Conservation (phyloP, 768 basidiomycete species). For the Asterophora lycoperdoides region DNA sequence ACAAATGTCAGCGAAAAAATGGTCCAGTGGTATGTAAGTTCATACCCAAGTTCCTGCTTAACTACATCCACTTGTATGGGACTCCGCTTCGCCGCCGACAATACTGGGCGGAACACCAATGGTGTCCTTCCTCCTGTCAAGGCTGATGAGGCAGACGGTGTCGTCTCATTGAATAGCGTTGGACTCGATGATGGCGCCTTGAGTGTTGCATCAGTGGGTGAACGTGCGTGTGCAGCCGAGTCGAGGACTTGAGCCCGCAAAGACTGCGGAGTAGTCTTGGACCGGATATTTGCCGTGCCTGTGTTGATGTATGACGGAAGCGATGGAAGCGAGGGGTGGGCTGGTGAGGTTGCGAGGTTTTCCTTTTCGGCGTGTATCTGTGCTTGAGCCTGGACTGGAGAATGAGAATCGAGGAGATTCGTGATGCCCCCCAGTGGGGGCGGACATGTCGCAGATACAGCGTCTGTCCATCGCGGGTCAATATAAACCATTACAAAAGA, state of each 20-base stretch:
- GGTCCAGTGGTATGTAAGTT: no score
- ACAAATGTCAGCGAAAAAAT: no score
- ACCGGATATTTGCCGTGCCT: slow-evolving; percentile 7
- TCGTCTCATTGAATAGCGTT: slow-evolving; percentile 12
- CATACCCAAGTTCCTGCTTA: slow-evolving; percentile 20
- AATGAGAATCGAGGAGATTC: not conserved
- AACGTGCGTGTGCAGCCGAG: not conserved
- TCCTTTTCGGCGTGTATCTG: slow-evolving; percentile 22
- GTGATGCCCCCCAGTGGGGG: slow-evolving; percentile 22
- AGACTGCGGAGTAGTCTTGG: slow-evolving; percentile 11
- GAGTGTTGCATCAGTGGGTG: no score
- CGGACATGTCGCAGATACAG: not conserved
- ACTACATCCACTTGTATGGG: slow-evolving; percentile 4
- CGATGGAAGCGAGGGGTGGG: not conserved
- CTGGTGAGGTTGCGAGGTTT: slow-evolving; percentile 14
- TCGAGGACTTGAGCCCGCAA: slow-evolving; percentile 2
- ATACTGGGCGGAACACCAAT: slow-evolving; percentile 21
- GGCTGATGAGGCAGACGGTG: slow-evolving; percentile 1
- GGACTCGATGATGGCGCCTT: slow-evolving; percentile 22
- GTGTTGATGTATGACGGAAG: slow-evolving; percentile 3
- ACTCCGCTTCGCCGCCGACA: slow-evolving; percentile 3
- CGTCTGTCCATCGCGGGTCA: no score
- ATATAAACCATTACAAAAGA: no score
- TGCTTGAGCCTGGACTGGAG: no score
- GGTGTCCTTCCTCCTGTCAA: slow-evolving; percentile 15